Evolutionary conservation across 768 basidiomycete genomes (phyloP), one percentile per base, ranked within the genome.

Genomic region (Tulasnella sp.): DNA sequence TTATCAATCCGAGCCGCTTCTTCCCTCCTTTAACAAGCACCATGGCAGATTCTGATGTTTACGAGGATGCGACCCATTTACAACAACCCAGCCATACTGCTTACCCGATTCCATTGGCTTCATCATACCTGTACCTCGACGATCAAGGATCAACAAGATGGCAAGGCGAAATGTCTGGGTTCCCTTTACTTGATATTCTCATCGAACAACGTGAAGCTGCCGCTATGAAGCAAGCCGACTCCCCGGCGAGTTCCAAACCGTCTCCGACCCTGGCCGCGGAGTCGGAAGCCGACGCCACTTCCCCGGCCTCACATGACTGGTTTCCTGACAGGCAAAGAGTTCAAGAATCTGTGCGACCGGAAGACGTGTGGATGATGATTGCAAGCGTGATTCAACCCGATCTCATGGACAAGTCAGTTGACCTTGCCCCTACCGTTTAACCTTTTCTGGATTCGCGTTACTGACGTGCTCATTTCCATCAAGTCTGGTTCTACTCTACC

Each of bases 101-200:
- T 83, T 77, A 81, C 77, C 40, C 79, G 75, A 42, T 39, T 69
- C 90, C 91, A 0, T 83, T 93, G 61, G 89, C 91, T 0, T 91
- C 92, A 1, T 93, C 92, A 0, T 95, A 95, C 83, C 88, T 95
- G 44, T 95, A 95, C 82, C 90, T 93, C 79, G 93, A 95, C 80
- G 93, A 95, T 82, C 93, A 94, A 83, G 93, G 93, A 3, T 92
- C 91, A 82, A 93, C 93, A 0, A 86, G 93, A 77, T 95, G 93
- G 93, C 93, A 95, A 85, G 95, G 96, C 40, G 95, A 96, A 82
- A 94, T 94, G 0, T 96, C 95, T 4, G 95, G 96, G 35, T 88
- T 97, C 0, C 96, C 96, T 6, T 88, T 97, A 5, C 88, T 96
- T 37, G 93, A 96, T 83, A 85, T 94, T 10, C 86, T 98, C 37